Evolutionary conservation across 495 filamentous ascomycete species (phyloP).

Genomic region (Filosporella fistucella): DNA sequence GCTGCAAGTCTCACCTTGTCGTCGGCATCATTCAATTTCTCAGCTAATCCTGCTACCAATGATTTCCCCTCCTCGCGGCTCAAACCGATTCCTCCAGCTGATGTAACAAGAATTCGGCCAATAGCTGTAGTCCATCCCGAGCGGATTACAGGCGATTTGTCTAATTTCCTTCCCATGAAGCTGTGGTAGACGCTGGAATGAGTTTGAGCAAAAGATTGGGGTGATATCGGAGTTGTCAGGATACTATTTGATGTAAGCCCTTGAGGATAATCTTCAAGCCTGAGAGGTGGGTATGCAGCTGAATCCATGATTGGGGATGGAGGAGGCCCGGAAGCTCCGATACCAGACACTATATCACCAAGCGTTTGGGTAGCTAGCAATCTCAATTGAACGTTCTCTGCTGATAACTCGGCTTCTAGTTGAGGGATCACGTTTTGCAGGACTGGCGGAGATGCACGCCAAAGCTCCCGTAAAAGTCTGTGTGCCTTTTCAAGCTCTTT

Average conservation of each 20-base stretch:
- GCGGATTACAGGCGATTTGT: constrained; percentile 76
- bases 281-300: constrained; percentile 71
- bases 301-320: constrained; percentile 70
- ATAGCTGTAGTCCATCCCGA: constrained; percentile 79
- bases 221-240: constrained; percentile 72
- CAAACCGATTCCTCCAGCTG: constrained; percentile 80
- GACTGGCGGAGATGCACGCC: constrained; percentile 85
- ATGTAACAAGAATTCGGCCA: constrained; percentile 77
- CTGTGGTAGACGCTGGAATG: constrained; percentile 72
- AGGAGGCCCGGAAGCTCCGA: constrained; percentile 83
- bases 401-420: constrained; percentile 85
- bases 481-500: constrained; percentile 88
- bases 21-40: constrained; percentile 82
- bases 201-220: constrained; percentile 76
- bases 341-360: constrained; percentile 88
- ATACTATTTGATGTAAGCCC: constrained; percentile 52
- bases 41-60: constrained; percentile 67
- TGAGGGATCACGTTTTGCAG: constrained; percentile 92
- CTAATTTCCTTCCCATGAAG: constrained; percentile 77
- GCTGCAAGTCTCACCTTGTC: constrained; percentile 88
- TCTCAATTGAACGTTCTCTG: constrained; percentile 82
- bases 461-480: constrained; percentile 82
- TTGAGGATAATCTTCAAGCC: constrained; percentile 53
- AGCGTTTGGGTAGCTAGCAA: constrained; percentile 87
- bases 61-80: constrained; percentile 68